Conservation (phyloP, 1,139 yeast genomes). For the Kodamaea plutei region DNA sequence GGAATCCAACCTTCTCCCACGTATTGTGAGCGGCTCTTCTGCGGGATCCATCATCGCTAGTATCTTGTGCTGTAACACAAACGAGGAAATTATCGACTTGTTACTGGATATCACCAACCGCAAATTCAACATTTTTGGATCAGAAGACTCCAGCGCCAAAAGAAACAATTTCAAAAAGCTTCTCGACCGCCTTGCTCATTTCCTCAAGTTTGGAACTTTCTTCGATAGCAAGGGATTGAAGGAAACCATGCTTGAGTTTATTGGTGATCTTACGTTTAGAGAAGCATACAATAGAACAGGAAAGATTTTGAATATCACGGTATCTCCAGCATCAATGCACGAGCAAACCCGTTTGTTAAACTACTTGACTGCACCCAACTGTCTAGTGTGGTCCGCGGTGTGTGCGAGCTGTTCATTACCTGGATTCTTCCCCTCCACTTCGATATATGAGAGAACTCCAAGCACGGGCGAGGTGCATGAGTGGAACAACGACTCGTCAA, state of each 20-base stretch:
- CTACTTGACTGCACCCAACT: constrained; percentile 47
- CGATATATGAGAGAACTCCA: constrained; percentile 79
- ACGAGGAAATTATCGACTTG: constrained; percentile 62
- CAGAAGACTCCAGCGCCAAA: constrained; percentile 11
- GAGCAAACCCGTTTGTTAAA: constrained; percentile 51
- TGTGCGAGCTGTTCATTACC: constrained; percentile 97
- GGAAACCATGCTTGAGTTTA: constrained; percentile 66
- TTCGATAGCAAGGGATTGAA: constrained; percentile 74
- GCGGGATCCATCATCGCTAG: constrained; percentile 97
- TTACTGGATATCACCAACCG: constrained; percentile 51
- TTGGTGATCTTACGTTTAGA: constrained; percentile 82
- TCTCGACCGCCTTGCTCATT: constrained; percentile 41
- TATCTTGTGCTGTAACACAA: constrained; percentile 74
- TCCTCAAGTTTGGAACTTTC: constrained; percentile 80
- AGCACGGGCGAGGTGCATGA: constrained; percentile 62
- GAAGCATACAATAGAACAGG: constrained; percentile 62
- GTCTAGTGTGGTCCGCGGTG: constrained; percentile 76
- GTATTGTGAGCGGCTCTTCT: constrained; percentile 91
- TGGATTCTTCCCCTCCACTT: constrained; percentile 81
- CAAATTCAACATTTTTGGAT: constrained; percentile 68
- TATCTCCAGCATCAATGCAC: constrained; percentile 57
- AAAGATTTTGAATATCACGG: constrained; percentile 52
- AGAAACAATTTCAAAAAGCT: constrained; percentile 43
- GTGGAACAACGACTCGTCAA: constrained; percentile 79
- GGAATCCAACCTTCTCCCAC: constrained; percentile 73